Percentiles rank a stretch among this genome's conserved stretches.
Evolutionary conservation across 805 yeast genomes (phyloP).

Genomic region (Yarrowia divulgata): DNA sequence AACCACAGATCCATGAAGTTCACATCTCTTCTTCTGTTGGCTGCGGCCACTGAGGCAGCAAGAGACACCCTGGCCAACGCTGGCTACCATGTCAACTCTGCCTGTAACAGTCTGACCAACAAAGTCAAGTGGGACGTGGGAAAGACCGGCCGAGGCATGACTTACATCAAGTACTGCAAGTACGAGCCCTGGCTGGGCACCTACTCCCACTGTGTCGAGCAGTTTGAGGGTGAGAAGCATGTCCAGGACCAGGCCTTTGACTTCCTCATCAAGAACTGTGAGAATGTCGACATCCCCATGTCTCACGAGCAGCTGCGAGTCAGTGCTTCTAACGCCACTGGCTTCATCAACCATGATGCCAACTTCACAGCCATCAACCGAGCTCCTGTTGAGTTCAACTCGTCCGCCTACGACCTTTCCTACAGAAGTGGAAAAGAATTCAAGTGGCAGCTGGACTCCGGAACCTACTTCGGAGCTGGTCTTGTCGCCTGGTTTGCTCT

Average conservation of each 20-base stretch:
- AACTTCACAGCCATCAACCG: slow-evolving; percentile 35
- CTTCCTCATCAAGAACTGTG: slow-evolving; percentile 17
- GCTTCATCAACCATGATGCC: slow-evolving; percentile 18
- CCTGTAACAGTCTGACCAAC: slow-evolving; percentile 21
- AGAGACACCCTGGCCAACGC: slow-evolving; percentile 28
- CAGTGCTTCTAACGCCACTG: slow-evolving; percentile 10
- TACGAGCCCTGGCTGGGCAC: slow-evolving; percentile 37
- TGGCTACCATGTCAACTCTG: slow-evolving; percentile 32
- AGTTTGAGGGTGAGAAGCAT: slow-evolving; percentile 1
- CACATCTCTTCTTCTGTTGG: slow-evolving; percentile 25
- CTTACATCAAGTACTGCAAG: slow-evolving; percentile 35
- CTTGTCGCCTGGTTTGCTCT: slow-evolving; percentile 49
- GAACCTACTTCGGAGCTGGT: slow-evolving; percentile 44
- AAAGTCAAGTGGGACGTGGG: slow-evolving; percentile 31
- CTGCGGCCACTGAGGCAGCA: slow-evolving; percentile 14
- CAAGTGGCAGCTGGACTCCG: slow-evolving; percentile 35
- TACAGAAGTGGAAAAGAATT: slow-evolving; percentile 6
- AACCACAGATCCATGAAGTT: slow-evolving; percentile 12
- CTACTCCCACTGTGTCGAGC: slow-evolving; percentile 28
- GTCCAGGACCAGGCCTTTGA: slow-evolving; percentile 30
- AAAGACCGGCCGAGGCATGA: slow-evolving; percentile 14
- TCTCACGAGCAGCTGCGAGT: background rate
- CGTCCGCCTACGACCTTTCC: background rate
- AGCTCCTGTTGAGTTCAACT: slow-evolving; percentile 34
- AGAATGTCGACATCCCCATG: slow-evolving; percentile 7